Base-by-base conservation (phyloP, 2,329 filamentous ascomycete genomes). In the Trematosphaeria pertusa region DNA sequence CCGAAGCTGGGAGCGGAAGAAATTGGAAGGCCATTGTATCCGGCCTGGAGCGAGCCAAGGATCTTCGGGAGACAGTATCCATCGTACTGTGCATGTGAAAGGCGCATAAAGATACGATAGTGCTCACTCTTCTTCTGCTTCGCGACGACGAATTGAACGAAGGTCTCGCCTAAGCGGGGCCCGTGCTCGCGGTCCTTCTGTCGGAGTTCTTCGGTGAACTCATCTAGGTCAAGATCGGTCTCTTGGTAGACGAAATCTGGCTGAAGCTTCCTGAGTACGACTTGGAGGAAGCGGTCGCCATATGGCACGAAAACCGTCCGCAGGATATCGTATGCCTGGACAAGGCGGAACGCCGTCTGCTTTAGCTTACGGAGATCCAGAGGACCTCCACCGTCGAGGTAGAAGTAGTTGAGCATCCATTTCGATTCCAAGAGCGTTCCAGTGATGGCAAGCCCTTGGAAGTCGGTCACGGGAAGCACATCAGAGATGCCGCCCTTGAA, bases 391-490 rank as follows among this genome's bases (percentile, higher is more conserved):
- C 64, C 64, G 21, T 67, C 64, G 4, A 69, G 48, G 37, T 62
- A 69, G 54, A 69, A 69, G 51, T 69, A 67, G 47, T 70, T 68
- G 8, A 69, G 53, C 67, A 69, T 69, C 65, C 65, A 69, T 35
- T 53, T 65, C 7, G 66, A 69, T 34, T 69, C 64, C 12, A 69
- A 53, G 4, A 70, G 46, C 3, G 64, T 65, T 7, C 65, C 66
- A 10, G 65, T 70, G 28, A 70, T 68, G 12, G 65, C 66, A 8
- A 70, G 61, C 11, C 57, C 42, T 50, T 70, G 66, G 47, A 69
- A 70, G 37, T 70, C 65, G 2, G 66, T 70, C 1, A 67, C 63
- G 4, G 65, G 65, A 18, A 68, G 48, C 3, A 70, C 58, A 40
- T 67, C 65, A 7, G 59, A 61, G n/a, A 70, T 69, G 21, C 65